Evolutionary conservation across 2,329 filamentous ascomycete genomes (phyloP).

Genomic region (Verruconis gallopava): DNA sequence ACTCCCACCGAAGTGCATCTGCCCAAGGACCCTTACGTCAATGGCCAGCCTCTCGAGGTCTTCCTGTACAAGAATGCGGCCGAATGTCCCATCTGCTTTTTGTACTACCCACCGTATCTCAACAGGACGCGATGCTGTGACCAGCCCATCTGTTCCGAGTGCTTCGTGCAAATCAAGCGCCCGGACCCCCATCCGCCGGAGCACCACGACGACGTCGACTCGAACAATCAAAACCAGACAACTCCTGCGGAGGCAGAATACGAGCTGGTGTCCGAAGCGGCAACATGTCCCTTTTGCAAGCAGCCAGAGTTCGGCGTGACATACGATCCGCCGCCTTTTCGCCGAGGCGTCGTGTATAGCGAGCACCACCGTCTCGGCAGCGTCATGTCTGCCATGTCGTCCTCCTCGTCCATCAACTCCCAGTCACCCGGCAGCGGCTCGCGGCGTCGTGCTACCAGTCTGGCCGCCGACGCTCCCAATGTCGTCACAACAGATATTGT

Average conservation of each 20-base stretch:
- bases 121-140: conserved; percentile 94
- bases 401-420: conserved; percentile 65
- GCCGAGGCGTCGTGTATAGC: conserved; percentile 64
- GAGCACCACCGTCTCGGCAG: conserved; percentile 38
- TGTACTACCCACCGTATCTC: conserved; percentile 88
- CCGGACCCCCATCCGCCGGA: conserved; percentile 84
- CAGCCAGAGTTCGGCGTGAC: conserved; percentile 94
- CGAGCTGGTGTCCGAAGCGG: conserved; percentile 77
- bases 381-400: conserved; percentile 64
- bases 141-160: conserved; percentile 93
- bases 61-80: conserved; percentile 81
- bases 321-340: conserved; percentile 79
- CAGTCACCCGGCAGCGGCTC: conserved; percentile 28
- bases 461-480: conserved; percentile 71
- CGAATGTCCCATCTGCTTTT: conserved; percentile 93
- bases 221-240: conserved; percentile 28
- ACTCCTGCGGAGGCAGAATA: conserved; percentile 28
- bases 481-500: conserved; percentile 90
- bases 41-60: conserved; percentile 87
- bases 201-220: conserved; percentile 40
- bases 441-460: conserved; percentile 48
- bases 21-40: conserved; percentile 73
- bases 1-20: conserved; percentile 65
- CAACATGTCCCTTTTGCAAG: conserved; percentile 88
- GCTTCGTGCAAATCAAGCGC: conserved; percentile 96